These are phyloP conservation scores for Paramecium primaurelia DNA, from an alignment of 73 alveolate species.

Conservation along the genomic window DNA sequence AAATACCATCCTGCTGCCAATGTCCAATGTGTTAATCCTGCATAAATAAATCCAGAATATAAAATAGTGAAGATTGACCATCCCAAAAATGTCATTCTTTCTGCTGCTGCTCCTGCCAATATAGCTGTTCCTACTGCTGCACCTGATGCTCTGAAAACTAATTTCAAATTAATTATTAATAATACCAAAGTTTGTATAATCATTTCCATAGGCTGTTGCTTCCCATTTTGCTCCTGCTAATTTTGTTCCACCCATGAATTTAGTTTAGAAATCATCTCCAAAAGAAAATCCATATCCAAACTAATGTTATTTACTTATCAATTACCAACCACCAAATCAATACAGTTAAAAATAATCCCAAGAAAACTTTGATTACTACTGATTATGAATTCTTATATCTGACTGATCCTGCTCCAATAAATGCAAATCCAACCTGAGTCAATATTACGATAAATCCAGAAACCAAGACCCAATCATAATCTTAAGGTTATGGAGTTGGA, in stretches of 20 bases:
- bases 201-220: background rate
- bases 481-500: background rate
- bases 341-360: background rate
- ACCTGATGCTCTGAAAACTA: conserved; percentile 39
- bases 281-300: conserved; percentile 50
- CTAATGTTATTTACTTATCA: background rate
- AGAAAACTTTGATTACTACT: conserved; percentile 28
- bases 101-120: conserved; percentile 45
- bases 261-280: conserved; percentile 3
- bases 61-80: background rate
- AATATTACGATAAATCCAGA: conserved; percentile 20
- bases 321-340: conserved; percentile 41
- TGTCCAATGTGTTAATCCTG: conserved; percentile 35
- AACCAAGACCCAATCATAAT: conserved; percentile 27
- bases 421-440: conserved; percentile 28
- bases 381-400: conserved; percentile 44
- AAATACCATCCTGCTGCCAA: conserved; percentile 20
- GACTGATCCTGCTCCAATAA: conserved; percentile 21
- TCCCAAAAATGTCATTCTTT: conserved; percentile 42
- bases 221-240: conserved; percentile 35
- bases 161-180: background rate
- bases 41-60: conserved; percentile 32
- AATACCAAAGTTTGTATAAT: conserved; percentile 22
- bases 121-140: conserved; percentile 18
- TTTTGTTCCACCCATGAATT: conserved; percentile 34